Percentiles rank a stretch among this genome's conserved stretches.
These are phyloP conservation scores for Suhomyces ambrosiae DNA, from an alignment of 1,139 yeast species.

Conservation along the genomic window DNA sequence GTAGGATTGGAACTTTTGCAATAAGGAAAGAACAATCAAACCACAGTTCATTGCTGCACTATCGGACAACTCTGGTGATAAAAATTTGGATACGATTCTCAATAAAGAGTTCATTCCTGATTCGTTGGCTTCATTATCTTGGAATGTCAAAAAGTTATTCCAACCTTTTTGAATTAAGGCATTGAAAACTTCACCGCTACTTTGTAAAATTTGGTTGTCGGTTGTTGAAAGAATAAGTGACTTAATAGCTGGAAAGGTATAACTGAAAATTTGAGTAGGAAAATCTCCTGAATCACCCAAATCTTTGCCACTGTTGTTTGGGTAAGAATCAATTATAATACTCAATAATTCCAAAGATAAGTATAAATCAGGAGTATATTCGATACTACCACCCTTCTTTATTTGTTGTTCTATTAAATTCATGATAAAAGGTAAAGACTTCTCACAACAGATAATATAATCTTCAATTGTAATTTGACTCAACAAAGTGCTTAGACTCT, in stretches of 20 bases:
- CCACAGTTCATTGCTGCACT: slow-evolving; percentile 80
- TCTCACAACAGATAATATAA: slow-evolving; percentile 52
- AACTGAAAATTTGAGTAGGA: slow-evolving; percentile 51
- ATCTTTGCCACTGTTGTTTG: slow-evolving; percentile 23
- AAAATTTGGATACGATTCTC: slow-evolving; percentile 64
- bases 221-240: slow-evolving; percentile 53
- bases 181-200: slow-evolving; percentile 74
- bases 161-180: slow-evolving; percentile 59
- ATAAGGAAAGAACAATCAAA: slow-evolving; percentile 62
- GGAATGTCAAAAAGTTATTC: slow-evolving; percentile 43
- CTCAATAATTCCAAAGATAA: slow-evolving; percentile 69
- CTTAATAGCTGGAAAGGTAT: slow-evolving; percentile 54
- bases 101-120: slow-evolving; percentile 60
- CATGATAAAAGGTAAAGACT: slow-evolving; percentile 55
- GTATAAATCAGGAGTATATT: slow-evolving; percentile 61
- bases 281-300: slow-evolving; percentile 27
- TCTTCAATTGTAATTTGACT: slow-evolving; percentile 45
- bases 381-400: slow-evolving; percentile 24
- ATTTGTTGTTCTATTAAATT: slow-evolving; percentile 32
- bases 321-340: slow-evolving; percentile 51
- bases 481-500: slow-evolving; percentile 60
- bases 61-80: slow-evolving; percentile 73
- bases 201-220: slow-evolving; percentile 82
- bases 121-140: slow-evolving; percentile 38
- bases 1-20: slow-evolving; percentile 57